A percentile compares a stretch with the other conserved stretches of the same genome.
phyloP scores from a whole-genome alignment of 768 basidiomycete species.

The Podaxis rugospora region DNA sequence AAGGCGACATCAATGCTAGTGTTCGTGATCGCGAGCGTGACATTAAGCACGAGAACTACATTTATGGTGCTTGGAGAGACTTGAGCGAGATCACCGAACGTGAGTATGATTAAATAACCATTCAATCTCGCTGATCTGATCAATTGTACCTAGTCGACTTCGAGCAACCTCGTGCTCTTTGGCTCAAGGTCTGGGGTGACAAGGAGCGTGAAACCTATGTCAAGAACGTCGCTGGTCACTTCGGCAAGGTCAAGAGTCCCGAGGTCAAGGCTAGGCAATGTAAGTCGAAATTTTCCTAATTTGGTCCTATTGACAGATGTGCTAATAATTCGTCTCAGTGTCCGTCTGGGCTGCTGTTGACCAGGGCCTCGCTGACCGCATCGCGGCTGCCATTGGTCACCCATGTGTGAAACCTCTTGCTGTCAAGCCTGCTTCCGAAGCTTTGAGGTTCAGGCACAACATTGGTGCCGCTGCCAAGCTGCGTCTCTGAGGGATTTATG shows the following conservation, averaged over 20 bases:
- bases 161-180: slow-evolving; percentile 75
- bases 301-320: neutral
- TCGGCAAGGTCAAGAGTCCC: slow-evolving; percentile 54
- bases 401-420: slow-evolving; percentile 53
- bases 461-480: slow-evolving; percentile 24
- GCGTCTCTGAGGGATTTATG: neutral
- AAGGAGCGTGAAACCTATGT: slow-evolving; percentile 57
- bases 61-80: slow-evolving; percentile 65
- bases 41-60: slow-evolving; percentile 67
- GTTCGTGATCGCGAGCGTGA: slow-evolving; percentile 35
- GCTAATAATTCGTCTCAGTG: slow-evolving; percentile 35
- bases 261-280: slow-evolving; percentile 62
- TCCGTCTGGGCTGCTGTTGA: slow-evolving; percentile 79
- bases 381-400: slow-evolving; percentile 72
- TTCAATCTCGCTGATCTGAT: neutral
- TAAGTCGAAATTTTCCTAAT: slow-evolving; percentile 31
- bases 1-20: slow-evolving; percentile 39
- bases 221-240: slow-evolving; percentile 61
- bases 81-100: slow-evolving; percentile 76
- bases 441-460: slow-evolving; percentile 46
- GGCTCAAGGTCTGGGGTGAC: slow-evolving; percentile 64
- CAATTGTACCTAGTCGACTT: slow-evolving; percentile 58
- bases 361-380: slow-evolving; percentile 66
- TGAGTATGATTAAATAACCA: slow-evolving; percentile 31
- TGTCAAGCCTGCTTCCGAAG: slow-evolving; percentile 57